Base-by-base conservation (phyloP, 1,284 basidiomycete species). In the Mycena sp. region DNA sequence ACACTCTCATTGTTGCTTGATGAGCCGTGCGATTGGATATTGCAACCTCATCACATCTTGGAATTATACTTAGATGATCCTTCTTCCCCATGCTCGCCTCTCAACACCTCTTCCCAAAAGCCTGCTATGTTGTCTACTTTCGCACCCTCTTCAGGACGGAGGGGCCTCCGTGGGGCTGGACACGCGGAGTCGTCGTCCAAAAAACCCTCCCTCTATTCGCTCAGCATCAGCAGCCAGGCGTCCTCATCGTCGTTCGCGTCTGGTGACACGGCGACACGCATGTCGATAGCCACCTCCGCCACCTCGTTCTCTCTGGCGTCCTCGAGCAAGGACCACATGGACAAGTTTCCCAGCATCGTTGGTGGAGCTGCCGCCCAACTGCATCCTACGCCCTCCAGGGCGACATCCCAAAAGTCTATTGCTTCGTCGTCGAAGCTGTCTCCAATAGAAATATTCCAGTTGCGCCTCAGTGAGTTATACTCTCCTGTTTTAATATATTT, bases 381-480 rank as follows among this genome's bases (percentile, higher is more conserved):
- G 23, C 14, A 5, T 21, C 6, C n/a, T 12, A 26, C 12, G 19
- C 12, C 23, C 35, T 40, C 23, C 23, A 4, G 58, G 25, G 30
- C 38, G 41, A 56, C 6, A 14, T 25, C 25, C 43, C 25, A 23
- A 25, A 21, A 43, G 38, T 25, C 41, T 44, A 30, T 43, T 28
- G 43, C 37, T 43, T 44, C 38, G 9, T n/a, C 38, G n/a, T 17
- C 50, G 26, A 40, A n/a, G 29, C 40, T 54, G 4, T 61, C 58
- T 19, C 44, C 58, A 6, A 41, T 61, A 11, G 58, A 61, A 16
- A 19, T 49, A 6, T 49, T 61, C 37, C 46, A 35, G 38, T 17
- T 41, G n/a, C 58, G 58, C 16, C 37, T 55, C 3, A 46, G 51
- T 55, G 51, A 37, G 52, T 26, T n/a, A n/a, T n/a, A n/a, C n/a